Evolutionary conservation across 208 protist genomes (phyloP), one percentile per base, ranked within the genome.

Genomic region (Strigomonas culicis): DNA sequence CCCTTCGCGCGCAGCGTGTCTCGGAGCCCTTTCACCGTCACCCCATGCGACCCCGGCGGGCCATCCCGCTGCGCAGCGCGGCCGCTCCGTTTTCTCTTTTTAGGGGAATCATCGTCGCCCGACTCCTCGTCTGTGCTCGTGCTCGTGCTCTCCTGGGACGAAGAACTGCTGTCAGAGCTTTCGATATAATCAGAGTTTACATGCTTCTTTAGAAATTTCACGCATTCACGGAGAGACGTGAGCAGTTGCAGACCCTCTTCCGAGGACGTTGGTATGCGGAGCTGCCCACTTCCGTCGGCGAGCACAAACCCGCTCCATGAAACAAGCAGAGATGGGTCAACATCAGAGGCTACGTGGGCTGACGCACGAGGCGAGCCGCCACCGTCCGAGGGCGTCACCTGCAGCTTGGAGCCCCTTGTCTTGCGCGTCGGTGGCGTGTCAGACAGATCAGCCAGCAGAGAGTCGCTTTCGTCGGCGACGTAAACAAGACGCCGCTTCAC

Each of bases 401-500:
- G 6, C 19, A 36, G 10, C 22, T 21, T 58, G 4, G 52, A 17
- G 3, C 3, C 15, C 19, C 52, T 22, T n/a, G 24, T 34, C 25
- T 21, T 21, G 6, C 52, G 24, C 27, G 21, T 7, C 30, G 6
- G 25, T 8, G 52, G 52, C 22, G 52, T 36, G 28, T 30, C 52
- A 19, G 8, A 22, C 10, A 58, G 3, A 8, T 19, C 25, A 8
- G 4, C 10, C 6, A 58, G 15, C 32, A 31, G 15, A 19, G 11
- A 8, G 24, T 58, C 52, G 19, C 25, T 65, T 6, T 55, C 47
- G 13, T 55, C 30, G 41, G 34, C 46, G 28, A 51, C 10, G 47
- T 34, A 34, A 10, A 36, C 59, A 6, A 65, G 59, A 15, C 13
- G 19, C 24, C 47, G 43, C 44, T 44, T 39, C 43, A 55, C 46